These are phyloP conservation scores for Monosporascus sp. DNA, from an alignment of 2,329 filamentous ascomycete species.

Conservation along the genomic window DNA sequence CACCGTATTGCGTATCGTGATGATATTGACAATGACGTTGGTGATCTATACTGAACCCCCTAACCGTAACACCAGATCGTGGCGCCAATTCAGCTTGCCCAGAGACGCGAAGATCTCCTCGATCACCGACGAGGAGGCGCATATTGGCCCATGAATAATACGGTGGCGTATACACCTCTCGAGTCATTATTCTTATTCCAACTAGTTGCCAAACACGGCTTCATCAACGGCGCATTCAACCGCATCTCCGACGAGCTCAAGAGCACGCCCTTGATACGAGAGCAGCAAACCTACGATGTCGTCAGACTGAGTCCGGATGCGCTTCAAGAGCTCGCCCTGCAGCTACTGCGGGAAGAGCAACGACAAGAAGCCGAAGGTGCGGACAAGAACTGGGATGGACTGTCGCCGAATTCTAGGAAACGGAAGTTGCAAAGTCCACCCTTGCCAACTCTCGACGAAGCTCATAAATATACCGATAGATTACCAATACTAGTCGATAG, in stretches of 20 bases:
- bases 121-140: slow-evolving; percentile 47
- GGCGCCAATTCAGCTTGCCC: slow-evolving; percentile 51
- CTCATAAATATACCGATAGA: slow-evolving; percentile 59
- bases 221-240: slow-evolving; percentile 60
- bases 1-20: slow-evolving; percentile 4
- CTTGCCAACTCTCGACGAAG: slow-evolving; percentile 60
- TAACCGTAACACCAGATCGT: slow-evolving; percentile 34
- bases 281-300: slow-evolving; percentile 66
- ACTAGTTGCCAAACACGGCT: slow-evolving; percentile 64
- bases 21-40: background rate
- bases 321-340: slow-evolving; percentile 72
- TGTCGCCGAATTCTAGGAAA: slow-evolving; percentile 60
- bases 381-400: slow-evolving; percentile 38
- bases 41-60: slow-evolving; percentile 5
- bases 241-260: slow-evolving; percentile 70
- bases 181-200: slow-evolving; percentile 85
- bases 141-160: slow-evolving; percentile 51
- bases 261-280: slow-evolving; percentile 66
- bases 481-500: slow-evolving; percentile 66
- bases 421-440: slow-evolving; percentile 66
- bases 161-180: slow-evolving; percentile 71
- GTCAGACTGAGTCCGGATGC: slow-evolving; percentile 71
- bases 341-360: slow-evolving; percentile 69
- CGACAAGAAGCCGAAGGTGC: slow-evolving; percentile 42
- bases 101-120: slow-evolving; percentile 50